Evolutionary conservation across 345 rosid species (phyloP), one percentile per base, ranked within the genome.

Genomic region (Linum usitatissimum): DNA sequence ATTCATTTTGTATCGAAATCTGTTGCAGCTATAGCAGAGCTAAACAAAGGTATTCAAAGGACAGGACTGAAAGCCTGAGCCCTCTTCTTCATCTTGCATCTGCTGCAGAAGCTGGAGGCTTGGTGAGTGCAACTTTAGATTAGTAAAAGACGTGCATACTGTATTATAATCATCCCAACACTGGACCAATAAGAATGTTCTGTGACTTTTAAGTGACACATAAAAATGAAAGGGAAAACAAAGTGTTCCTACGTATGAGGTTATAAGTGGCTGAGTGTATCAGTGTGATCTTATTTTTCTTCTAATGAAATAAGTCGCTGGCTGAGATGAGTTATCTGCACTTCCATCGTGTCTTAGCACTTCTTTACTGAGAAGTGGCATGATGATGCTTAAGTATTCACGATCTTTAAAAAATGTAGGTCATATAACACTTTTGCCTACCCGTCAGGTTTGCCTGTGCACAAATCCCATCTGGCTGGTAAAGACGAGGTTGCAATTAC

Each of bases 401-500:
- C 8, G 38, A 34, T 34, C 5, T 4, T 34, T 34, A 1, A 34
- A 34, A 34, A 34, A 7, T 4, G 23, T 55, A 55, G 10, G 5
- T 15, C 12, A 10, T 20, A 0, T 28, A 19, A 55, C 30, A 28
- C 53, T 60, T 68, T 31, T 75, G 57, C 61, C 30, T 18, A 68
- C 4, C 51, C 67, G 55, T 65, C 79, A 89, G 98, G 98, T 87
- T 65, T 87, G 82, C 67, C 66, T 92, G 68, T 92, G 91, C 79
- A 85, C 97, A 58, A 89, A 89, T 79, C 93, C 98, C 45, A 69
- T 92, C 69, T 92, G 96, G 98, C 86, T 92, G 38, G 84, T 92
- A 60, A 92, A 89, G 76, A 92, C 98, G 57, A 92, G 98, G 76
- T 64, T 89, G 81, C 96, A 92, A 83, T 89, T 92, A 73, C 98